Conservation (phyloP, 2,329 filamentous ascomycete genomes). For the Rhinocladiella similis region DNA sequence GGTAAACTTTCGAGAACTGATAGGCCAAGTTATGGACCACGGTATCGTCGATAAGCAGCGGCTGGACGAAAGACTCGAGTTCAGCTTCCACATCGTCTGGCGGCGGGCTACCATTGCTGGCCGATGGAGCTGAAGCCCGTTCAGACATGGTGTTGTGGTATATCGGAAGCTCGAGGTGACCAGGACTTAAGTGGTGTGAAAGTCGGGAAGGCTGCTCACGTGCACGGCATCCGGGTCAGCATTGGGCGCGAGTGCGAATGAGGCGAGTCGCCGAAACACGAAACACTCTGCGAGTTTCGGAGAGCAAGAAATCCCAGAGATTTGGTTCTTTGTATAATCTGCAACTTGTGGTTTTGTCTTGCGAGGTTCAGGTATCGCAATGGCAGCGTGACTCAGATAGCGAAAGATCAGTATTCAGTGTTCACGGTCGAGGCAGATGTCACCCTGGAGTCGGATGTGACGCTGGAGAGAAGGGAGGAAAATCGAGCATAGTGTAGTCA, state of each 20-base stretch:
- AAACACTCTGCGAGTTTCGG: not conserved
- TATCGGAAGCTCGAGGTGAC: not conserved
- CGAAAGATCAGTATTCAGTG: slow-evolving; percentile 10
- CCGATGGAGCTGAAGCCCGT: slow-evolving; percentile 23
- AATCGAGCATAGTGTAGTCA: slow-evolving; percentile 2
- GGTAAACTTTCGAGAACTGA: slow-evolving; percentile 47
- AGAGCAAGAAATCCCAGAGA: not conserved
- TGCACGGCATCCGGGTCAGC: slow-evolving; percentile 21
- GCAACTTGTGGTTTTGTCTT: not conserved
- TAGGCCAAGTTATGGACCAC: slow-evolving; percentile 47
- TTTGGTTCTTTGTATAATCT: not conserved
- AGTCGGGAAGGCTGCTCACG: slow-evolving; percentile 12
- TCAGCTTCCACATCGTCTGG: slow-evolving; percentile 34
- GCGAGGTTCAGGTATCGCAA: too few species aligned
- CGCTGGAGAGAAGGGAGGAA: slow-evolving; percentile 13
- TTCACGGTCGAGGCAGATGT: slow-evolving; percentile 12
- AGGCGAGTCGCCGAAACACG: not conserved
- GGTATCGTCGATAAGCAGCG: slow-evolving; percentile 42
- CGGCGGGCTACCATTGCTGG: slow-evolving; percentile 28
- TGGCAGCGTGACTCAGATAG: too few species aligned
- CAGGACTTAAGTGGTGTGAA: slow-evolving; percentile 1
- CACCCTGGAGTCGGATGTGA: slow-evolving; percentile 25
- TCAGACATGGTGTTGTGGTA: slow-evolving; percentile 24
- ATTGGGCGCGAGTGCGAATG: slow-evolving; percentile 4
- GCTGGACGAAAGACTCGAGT: slow-evolving; percentile 43